Conservation (phyloP, 2,329 filamentous ascomycete genomes). For the Daldinia eschscholtzii region DNA sequence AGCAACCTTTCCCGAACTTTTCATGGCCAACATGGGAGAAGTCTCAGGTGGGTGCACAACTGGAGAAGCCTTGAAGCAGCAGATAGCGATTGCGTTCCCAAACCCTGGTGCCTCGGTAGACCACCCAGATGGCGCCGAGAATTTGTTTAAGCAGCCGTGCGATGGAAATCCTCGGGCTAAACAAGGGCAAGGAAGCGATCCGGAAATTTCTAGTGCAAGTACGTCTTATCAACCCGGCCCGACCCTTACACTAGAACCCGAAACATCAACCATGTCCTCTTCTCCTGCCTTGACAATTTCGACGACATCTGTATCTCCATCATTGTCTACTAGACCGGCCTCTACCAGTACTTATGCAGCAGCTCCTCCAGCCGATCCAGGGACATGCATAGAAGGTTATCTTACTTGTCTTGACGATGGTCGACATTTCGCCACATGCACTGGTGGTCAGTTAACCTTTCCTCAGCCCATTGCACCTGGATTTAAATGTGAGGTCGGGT, state of each 20-base stretch:
- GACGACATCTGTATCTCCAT: constrained; percentile 2
- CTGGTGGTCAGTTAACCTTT: constrained; percentile 42
- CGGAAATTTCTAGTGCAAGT: not conserved
- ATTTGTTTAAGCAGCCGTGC: constrained; percentile 51
- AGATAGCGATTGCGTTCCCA: constrained; percentile 67
- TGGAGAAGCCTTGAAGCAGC: constrained; percentile 58
- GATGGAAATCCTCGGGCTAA: constrained; percentile 50
- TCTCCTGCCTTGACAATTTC: constrained; percentile 2
- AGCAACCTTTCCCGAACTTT: constrained; percentile 71
- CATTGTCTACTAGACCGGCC: not conserved
- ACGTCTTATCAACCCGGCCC: constrained; percentile 12
- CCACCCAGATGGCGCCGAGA: constrained; percentile 51
- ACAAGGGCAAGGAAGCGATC: not conserved
- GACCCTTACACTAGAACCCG: not conserved
- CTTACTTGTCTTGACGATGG: constrained; percentile 47
- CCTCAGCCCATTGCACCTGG: constrained; percentile 42
- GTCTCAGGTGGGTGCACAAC: constrained; percentile 65
- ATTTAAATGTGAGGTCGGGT: constrained; percentile 44
- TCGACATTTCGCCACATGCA: constrained; percentile 46
- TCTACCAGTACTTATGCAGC: constrained; percentile 12
- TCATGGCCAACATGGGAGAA: constrained; percentile 73
- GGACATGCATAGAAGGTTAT: constrained; percentile 43
- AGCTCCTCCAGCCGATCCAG: constrained; percentile 8
- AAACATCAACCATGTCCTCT: constrained; percentile 1
- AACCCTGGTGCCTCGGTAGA: constrained; percentile 70